Conservation (phyloP, 139 green algal genomes). For the Limnomonas spitsbergensis region DNA sequence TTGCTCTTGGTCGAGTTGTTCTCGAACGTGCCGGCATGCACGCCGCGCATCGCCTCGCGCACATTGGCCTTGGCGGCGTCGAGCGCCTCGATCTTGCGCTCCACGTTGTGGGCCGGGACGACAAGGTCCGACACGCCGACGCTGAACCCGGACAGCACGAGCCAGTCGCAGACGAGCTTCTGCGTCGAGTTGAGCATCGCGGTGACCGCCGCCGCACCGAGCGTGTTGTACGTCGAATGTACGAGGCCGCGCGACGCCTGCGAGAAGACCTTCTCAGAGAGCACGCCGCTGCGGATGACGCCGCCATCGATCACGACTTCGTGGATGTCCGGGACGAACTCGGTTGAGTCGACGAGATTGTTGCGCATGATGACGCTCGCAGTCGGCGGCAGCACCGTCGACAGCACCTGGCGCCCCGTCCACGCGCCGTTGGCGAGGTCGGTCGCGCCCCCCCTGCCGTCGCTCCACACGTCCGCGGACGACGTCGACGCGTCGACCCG, state of each 20-base stretch:
- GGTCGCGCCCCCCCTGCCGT: too few relatives aligned
- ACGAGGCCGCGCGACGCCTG: slow-evolving; percentile 69
- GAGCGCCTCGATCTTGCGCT: slow-evolving; percentile 1
- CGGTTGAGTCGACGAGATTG: neutral
- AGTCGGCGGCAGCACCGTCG: slow-evolving; percentile 9
- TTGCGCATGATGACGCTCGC: neutral
- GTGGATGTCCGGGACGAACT: slow-evolving; percentile 7
- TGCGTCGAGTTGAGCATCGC: slow-evolving; percentile 63
- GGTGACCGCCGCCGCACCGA: slow-evolving; percentile 72
- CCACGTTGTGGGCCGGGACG: neutral
- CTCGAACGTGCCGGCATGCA: slow-evolving; percentile 80
- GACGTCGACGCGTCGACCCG: neutral
- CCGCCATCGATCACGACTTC: slow-evolving; percentile 69
- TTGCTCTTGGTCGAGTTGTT: slow-evolving; percentile 77
- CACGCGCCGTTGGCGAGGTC: neutral
- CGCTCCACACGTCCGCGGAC: neutral
- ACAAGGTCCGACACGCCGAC: slow-evolving; percentile 20
- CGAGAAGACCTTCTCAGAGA: slow-evolving; percentile 92
- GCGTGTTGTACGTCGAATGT: slow-evolving; percentile 89
- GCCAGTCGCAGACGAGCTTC: slow-evolving; percentile 90
- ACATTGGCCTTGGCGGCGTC: slow-evolving; percentile 3
- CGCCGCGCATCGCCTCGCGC: neutral
- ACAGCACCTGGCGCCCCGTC: slow-evolving; percentile 11
- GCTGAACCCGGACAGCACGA: slow-evolving; percentile 61
- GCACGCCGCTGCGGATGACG: slow-evolving; percentile 64